Percentiles rank a stretch among this genome's conserved stretches.
phyloP scores from a whole-genome alignment of 805 yeast genomes.

The Priceomyces fermenticarens region DNA sequence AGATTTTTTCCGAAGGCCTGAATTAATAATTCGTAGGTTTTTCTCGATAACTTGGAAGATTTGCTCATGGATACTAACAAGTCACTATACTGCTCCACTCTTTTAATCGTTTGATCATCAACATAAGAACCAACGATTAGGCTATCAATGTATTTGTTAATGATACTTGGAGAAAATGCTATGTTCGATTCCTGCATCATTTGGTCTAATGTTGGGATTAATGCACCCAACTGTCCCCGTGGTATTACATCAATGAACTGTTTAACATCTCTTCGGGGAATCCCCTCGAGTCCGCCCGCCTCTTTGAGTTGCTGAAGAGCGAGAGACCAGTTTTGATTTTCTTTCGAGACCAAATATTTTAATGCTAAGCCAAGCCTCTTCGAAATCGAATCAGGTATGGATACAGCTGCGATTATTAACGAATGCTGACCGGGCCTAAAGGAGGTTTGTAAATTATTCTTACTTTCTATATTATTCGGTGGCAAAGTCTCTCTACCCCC shows the following conservation, averaged over 20 bases:
- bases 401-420: constrained; percentile 16
- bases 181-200: constrained; percentile 35
- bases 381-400: constrained; percentile 35
- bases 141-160: constrained; percentile 36
- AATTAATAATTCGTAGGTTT: constrained; percentile 43
- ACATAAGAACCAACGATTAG: constrained; percentile 22
- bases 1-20: constrained; percentile 43
- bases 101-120: constrained; percentile 15
- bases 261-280: constrained; percentile 31
- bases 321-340: constrained; percentile 46
- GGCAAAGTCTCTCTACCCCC: not conserved
- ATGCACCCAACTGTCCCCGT: constrained; percentile 22
- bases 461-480: not conserved
- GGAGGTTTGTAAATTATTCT: not conserved
- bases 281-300: constrained; percentile 33
- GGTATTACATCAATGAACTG: constrained; percentile 43
- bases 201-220: constrained; percentile 35
- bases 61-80: constrained; percentile 19
- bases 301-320: constrained; percentile 37
- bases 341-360: constrained; percentile 35
- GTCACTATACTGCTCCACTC: constrained; percentile 31
- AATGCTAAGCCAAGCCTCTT: constrained; percentile 38
- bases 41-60: constrained; percentile 27
- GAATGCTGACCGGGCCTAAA: constrained; percentile 7
- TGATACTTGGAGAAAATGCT: constrained; percentile 25